phyloP scores from a whole-genome alignment of 2,329 filamentous ascomycete genomes.

The Colletotrichum navitas region DNA sequence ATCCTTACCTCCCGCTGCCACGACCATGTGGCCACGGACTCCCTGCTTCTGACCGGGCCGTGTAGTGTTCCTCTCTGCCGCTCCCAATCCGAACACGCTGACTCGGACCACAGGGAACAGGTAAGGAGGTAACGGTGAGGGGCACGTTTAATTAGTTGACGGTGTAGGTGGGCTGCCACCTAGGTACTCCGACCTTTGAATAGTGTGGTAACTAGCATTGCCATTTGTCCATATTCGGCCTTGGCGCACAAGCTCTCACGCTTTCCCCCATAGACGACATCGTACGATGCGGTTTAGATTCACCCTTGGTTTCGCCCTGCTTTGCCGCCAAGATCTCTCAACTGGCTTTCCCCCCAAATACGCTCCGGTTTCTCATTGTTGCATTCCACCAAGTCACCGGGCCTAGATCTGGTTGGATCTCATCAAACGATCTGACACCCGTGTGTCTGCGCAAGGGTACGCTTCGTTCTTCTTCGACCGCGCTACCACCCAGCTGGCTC shows the following conservation, averaged over 20 bases:
- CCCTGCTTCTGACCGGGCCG: slow-evolving; percentile 13
- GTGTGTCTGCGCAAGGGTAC: slow-evolving; percentile 36
- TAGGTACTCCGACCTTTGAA: slow-evolving; percentile 11
- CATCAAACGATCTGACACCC: slow-evolving; percentile 42
- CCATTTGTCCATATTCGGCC: slow-evolving; percentile 4
- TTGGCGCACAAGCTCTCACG: slow-evolving; percentile 32
- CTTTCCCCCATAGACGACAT: slow-evolving; percentile 25
- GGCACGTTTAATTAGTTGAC: not conserved
- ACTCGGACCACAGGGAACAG: slow-evolving; percentile 27
- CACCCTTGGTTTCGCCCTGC: slow-evolving; percentile 29
- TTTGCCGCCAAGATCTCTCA: slow-evolving; percentile 25
- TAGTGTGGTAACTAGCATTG: not conserved
- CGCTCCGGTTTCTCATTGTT: slow-evolving; percentile 29
- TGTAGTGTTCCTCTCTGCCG: slow-evolving; percentile 9
- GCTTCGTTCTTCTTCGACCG: slow-evolving; percentile 19
- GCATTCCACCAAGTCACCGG: slow-evolving; percentile 36
- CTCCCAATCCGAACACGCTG: slow-evolving; percentile 30
- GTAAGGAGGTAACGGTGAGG: not conserved
- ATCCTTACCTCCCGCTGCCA: not conserved
- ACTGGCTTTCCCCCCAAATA: slow-evolving; percentile 11
- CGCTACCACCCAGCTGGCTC: slow-evolving; percentile 35
- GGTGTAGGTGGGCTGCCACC: not conserved
- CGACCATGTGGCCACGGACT: slow-evolving; percentile 8
- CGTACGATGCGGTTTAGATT: slow-evolving; percentile 38
- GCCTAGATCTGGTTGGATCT: slow-evolving; percentile 40